Base-by-base conservation (phyloP, 2,329 filamentous ascomycete species). In the Gliomastix tumulicola region DNA sequence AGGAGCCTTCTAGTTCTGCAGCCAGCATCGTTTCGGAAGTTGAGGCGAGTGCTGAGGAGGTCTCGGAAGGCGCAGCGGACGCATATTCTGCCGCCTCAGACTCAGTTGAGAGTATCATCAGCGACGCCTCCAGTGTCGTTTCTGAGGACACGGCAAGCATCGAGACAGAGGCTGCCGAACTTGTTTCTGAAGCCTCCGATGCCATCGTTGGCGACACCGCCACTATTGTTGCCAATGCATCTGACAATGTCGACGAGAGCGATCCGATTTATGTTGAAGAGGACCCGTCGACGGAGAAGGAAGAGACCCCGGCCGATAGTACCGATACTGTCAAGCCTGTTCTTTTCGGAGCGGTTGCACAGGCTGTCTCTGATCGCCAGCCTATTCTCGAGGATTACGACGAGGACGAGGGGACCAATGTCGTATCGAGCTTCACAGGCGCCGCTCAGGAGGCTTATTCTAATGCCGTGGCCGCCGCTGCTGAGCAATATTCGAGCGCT, bases 401-500 rank as follows among this genome's bases (percentile, higher is more conserved):
- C n/a, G 36, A 35, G 8, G 42, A 36, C 13, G 34, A 33, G 25
- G 25, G 17, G 25, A 16, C 13, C 10, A 16, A 28, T 32, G 32
- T 42, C 4, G 38, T 55, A 15, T 56, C 58, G 3, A 62, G 54
- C 39, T 59, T 63, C 35, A 63, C 61, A 4, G 56, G 60, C 18
- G 64, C 68, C 13, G 69, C 72, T 5, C 65, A 70, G 41, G 69
- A 70, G 7, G 75, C 72, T 7, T 88, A 87, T 55, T 74, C 71
- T 8, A 71, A 72, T 18, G 84, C 84, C 16, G 58, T 84, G 9
- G 74, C 73, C 30, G 65, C 71, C 28, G 85, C 84, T 5, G 76
- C 77, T n/a, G 68, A 76, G 28, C 79, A 82, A 37, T 86, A 85
- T 47, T 71, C 72, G 1, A 76, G 76, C 17, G 84, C 83, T 9